Evolutionary conservation across 768 basidiomycete genomes (phyloP), one percentile per base, ranked within the genome.

Genomic region (Phaeolepiota aurea): DNA sequence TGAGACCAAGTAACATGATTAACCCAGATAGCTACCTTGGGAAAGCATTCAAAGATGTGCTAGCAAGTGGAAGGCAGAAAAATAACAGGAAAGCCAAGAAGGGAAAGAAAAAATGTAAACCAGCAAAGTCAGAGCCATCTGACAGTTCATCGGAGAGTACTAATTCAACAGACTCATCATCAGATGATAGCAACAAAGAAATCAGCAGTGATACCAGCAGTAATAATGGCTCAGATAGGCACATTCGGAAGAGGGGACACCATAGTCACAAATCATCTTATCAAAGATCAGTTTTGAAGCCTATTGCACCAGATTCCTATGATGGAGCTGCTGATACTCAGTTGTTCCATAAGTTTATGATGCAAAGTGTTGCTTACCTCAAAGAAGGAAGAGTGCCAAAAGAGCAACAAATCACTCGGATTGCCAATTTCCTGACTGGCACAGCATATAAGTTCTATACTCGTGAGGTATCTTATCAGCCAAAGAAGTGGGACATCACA

Each of bases 51-150:
- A 28, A 55, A 15, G 40, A 10, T 5, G 60, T 25, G 60, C 62
- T 0, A 66, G 61, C 44, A 57, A 68, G 40, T 63, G 65, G 32
- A 52, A n/a, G n/a, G n/a, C n/a, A n/a, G n/a, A n/a, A n/a, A n/a
- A n/a, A n/a, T n/a, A n/a, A n/a, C 54, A 13, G 36, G 44, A 0
- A 43, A 54, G 7, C 25, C 25, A n/a, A 28, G 25, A 28, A 28
- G 25, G 25, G n/a, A 28, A n/a, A 1, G 25, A 7, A 7, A 7
- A n/a, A 28, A 28, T 7, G n/a, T 7, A n/a, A 28, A 28, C n/a
- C 25, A 28, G 25, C 25, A 28, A 28, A 28, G 7, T 28, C 25
- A 7, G 25, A 28, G 7, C n/a, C 25, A 7, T 28, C 25, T n/a
- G 25, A 28, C 25, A 28, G 25, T n/a, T 28, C 25, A 28, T 28